A percentile compares a stretch with the other conserved stretches of the same genome.
Evolutionary conservation across 179 eudicot genomes (phyloP).

Genomic region (Gypsophila paniculata): DNA sequence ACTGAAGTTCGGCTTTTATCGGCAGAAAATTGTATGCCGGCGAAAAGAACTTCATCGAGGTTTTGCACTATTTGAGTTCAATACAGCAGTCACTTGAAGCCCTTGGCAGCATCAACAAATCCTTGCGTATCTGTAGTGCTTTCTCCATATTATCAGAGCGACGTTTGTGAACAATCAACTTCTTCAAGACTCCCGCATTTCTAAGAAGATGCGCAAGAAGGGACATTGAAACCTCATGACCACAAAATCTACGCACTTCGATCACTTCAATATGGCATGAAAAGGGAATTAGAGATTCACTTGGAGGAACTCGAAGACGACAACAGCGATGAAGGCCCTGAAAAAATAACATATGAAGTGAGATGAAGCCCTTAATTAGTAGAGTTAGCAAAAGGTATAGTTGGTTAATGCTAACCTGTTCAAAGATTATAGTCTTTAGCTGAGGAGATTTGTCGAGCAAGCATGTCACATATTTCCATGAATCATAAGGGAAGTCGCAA

Average conservation of each 20-base stretch:
- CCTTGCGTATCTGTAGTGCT: background rate
- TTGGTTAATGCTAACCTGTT: background rate
- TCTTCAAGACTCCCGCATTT: background rate
- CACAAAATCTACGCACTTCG: background rate
- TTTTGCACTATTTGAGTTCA: background rate
- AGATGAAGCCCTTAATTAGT: too few relatives aligned
- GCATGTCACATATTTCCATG: background rate
- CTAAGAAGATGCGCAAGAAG: conserved; percentile 1
- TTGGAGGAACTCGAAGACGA: background rate
- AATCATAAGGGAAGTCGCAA: background rate
- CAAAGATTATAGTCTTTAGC: conserved; percentile 11
- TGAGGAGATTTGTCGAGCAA: conserved; percentile 5
- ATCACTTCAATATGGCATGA: conserved; percentile 6
- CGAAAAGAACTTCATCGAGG: too few relatives aligned
- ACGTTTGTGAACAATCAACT: background rate
- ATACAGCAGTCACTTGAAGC: conserved; percentile 5
- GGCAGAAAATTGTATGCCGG: too few relatives aligned
- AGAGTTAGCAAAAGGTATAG: background rate
- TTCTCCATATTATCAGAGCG: background rate
- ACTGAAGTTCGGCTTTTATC: too few relatives aligned
- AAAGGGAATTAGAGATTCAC: background rate
- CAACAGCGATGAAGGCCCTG: background rate
- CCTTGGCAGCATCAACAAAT: conserved; percentile 12
- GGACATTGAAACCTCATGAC: background rate
- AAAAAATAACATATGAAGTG: too few relatives aligned